These are phyloP conservation scores for Deinandra increscens DNA, from an alignment of 129 eudicot species.

Conservation along the genomic window DNA sequence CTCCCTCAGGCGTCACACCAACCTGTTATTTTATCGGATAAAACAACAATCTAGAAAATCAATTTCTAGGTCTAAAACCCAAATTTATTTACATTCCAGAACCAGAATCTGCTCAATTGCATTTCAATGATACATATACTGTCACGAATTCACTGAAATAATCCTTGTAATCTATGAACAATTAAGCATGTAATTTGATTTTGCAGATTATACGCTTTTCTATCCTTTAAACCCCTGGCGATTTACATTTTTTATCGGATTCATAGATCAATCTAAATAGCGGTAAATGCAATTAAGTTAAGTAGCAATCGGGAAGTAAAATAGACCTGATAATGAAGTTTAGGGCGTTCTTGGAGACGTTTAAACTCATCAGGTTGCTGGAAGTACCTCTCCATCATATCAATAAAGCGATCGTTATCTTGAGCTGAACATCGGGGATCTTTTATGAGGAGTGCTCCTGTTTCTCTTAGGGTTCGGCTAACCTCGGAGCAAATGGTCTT, in stretches of 20 bases:
- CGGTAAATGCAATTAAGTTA: background rate
- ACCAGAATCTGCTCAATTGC: background rate
- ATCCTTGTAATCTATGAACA: background rate
- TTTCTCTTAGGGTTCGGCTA: constrained; percentile 75
- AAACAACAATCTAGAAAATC: background rate
- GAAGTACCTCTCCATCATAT: constrained; percentile 95
- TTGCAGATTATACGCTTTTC: background rate
- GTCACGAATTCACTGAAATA: background rate
- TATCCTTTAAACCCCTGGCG: background rate
- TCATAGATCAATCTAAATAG: background rate
- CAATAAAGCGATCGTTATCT: constrained; percentile 81
- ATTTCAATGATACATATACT: background rate
- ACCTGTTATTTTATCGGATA: constrained; percentile 44
- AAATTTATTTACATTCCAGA: background rate
- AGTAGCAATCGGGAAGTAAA: background rate
- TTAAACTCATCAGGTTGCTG: constrained; percentile 63
- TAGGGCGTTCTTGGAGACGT: constrained; percentile 77
- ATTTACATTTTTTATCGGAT: background rate
- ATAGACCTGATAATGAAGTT: constrained; percentile 80
- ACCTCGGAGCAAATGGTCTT: constrained; percentile 57
- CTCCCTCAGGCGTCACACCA: constrained; percentile 98
- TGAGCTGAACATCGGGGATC: constrained; percentile 81
- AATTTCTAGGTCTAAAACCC: background rate
- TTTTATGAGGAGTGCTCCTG: constrained; percentile 80
- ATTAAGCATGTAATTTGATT: too few relatives aligned